These are phyloP conservation scores for Xerophyta viscosa DNA, from an alignment of 106 monocot genomes.

Conservation along the genomic window DNA sequence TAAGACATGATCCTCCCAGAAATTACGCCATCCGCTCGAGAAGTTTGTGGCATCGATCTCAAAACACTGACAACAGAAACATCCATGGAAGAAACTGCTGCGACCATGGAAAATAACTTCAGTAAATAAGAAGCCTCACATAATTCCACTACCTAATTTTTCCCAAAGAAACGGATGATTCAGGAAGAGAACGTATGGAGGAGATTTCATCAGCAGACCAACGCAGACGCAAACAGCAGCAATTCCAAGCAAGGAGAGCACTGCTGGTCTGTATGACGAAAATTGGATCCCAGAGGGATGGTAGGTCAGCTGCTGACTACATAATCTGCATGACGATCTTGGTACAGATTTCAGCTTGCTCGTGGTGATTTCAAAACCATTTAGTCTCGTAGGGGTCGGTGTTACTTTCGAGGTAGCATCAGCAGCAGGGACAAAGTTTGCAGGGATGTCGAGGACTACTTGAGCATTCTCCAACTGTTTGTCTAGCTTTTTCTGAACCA, in stretches of 20 bases:
- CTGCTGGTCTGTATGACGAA: conserved; percentile 49
- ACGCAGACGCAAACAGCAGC: conserved; percentile 84
- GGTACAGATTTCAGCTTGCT: not conserved
- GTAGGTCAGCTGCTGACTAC: conserved; percentile 34
- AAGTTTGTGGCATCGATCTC: no score
- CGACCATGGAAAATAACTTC: no score
- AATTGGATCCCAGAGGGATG: conserved; percentile 8
- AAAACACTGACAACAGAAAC: no score
- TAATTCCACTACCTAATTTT: conserved; percentile 38
- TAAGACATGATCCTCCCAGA: no score
- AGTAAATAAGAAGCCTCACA: no score
- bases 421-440: not conserved
- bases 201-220: conserved; percentile 53
- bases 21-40: no score
- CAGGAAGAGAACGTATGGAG: conserved; percentile 39
- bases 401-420: not conserved
- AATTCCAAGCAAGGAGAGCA: conserved; percentile 64
- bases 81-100: no score
- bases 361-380: conserved; percentile 25
- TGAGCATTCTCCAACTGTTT: conserved; percentile 14
- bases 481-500: conserved; percentile 56
- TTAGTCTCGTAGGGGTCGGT: conserved; percentile 9
- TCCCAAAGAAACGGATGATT: conserved; percentile 76
- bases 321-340: conserved; percentile 27
- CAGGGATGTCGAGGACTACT: conserved; percentile 40